Percentiles rank a stretch among this genome's conserved stretches.
These are phyloP conservation scores for Limnomonas spitsbergensis DNA, from an alignment of 139 green algal species.

Conservation along the genomic window DNA sequence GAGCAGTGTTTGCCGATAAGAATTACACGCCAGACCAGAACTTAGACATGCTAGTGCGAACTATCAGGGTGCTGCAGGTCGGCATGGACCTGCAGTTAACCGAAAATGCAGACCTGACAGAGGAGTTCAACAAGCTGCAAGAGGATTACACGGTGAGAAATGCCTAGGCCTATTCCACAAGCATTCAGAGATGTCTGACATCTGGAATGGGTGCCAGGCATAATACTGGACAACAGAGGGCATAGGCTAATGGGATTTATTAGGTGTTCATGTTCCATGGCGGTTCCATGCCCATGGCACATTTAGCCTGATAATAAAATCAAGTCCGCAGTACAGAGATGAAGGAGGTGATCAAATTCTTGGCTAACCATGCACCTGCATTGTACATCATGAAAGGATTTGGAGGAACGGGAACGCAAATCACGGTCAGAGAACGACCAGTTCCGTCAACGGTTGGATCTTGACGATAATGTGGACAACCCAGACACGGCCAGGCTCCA, in stretches of 20 bases:
- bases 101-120: slow-evolving; percentile 48
- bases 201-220: too few species aligned
- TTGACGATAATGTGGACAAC: slow-evolving; percentile 17
- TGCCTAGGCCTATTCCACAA: neutral
- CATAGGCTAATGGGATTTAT: too few species aligned
- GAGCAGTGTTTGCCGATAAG: slow-evolving; percentile 26
- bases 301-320: too few species aligned
- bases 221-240: too few species aligned
- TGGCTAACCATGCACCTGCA: too few species aligned
- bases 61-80: slow-evolving; percentile 31
- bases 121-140: slow-evolving; percentile 55
- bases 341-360: too few species aligned
- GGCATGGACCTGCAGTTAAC: slow-evolving; percentile 40
- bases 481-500: slow-evolving; percentile 13
- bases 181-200: slow-evolving; percentile 1
- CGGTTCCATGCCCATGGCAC: too few species aligned
- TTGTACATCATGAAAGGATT: too few species aligned
- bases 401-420: slow-evolving; percentile 21
- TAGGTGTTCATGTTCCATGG: too few species aligned
- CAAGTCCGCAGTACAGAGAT: too few species aligned
- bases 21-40: slow-evolving; percentile 17
- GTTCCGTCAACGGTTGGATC: slow-evolving; percentile 36
- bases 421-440: slow-evolving; percentile 37
- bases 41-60: slow-evolving; percentile 21
- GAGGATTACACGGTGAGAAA: slow-evolving; percentile 19